Percentiles rank a stretch among this genome's conserved stretches.
phyloP scores from a whole-genome alignment of 2,329 filamentous ascomycete species.

The Alternaria brassicae region DNA sequence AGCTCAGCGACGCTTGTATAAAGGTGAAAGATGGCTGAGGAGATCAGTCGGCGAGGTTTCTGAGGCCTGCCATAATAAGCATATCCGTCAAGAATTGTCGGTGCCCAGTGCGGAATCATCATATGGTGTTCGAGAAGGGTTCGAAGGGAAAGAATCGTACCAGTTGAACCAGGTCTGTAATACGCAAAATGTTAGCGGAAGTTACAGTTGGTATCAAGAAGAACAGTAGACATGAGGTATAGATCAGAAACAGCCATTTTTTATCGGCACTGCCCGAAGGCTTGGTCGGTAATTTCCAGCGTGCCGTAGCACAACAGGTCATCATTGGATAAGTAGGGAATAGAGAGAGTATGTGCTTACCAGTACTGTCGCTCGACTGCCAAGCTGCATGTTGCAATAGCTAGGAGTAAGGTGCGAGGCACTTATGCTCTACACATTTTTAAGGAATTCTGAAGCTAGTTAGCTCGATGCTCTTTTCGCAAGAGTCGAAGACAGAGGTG shows the following conservation, averaged over 20 bases:
- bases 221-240: conserved; percentile 15
- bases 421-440: neutral
- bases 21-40: conserved; percentile 5
- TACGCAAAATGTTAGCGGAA: conserved; percentile 22
- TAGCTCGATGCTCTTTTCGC: conserved; percentile 15
- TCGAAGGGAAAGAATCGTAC: conserved; percentile 32
- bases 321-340: conserved; percentile 38
- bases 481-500: neutral
- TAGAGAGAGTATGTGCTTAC: conserved; percentile 9
- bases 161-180: conserved; percentile 21
- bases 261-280: conserved; percentile 50
- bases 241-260: conserved; percentile 54
- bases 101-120: conserved; percentile 99
- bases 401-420: neutral
- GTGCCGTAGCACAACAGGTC: conserved; percentile 52
- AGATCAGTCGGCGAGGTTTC: conserved; percentile 99
- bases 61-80: conserved; percentile 95
- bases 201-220: conserved; percentile 5
- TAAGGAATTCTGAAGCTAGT: conserved; percentile 14
- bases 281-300: conserved; percentile 57
- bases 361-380: neutral
- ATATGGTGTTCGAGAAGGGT: conserved; percentile 51
- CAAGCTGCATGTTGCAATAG: neutral
- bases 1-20: conserved; percentile 2
- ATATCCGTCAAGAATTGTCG: conserved; percentile 84